Percentiles rank a stretch among this genome's conserved stretches.
Conservation (phyloP, 2,329 filamentous ascomycete genomes). For the Fusarium kyushuense region DNA sequence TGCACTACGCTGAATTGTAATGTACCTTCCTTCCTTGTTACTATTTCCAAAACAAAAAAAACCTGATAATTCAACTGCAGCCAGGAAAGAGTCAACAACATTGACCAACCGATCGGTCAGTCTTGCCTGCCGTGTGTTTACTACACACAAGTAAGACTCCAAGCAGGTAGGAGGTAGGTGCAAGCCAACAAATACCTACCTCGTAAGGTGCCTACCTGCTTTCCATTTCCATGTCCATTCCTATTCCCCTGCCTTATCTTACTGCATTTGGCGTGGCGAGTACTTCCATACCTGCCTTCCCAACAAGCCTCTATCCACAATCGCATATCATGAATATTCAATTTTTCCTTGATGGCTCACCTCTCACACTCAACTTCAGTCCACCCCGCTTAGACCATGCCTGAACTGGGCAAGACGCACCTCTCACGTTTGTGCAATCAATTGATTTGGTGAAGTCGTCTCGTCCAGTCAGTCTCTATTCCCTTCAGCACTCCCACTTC, state of each 20-base stretch:
- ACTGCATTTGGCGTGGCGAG: not conserved
- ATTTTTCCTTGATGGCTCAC: slow-evolving; percentile 24
- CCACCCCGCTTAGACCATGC: not conserved
- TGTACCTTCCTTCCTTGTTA: slow-evolving; percentile 26
- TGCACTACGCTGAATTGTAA: not conserved
- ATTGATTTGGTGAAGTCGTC: slow-evolving; percentile 4
- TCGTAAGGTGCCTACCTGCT: slow-evolving; percentile 11
- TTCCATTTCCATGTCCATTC: not conserved
- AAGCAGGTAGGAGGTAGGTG: not conserved
- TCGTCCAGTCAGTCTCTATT: slow-evolving; percentile 8
- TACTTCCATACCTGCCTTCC: not conserved
- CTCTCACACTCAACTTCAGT: not conserved
- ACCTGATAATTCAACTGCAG: slow-evolving; percentile 10
- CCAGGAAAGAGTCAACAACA: slow-evolving; percentile 13
- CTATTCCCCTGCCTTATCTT: not conserved
- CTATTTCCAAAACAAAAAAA: not conserved
- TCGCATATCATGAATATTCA: slow-evolving; percentile 12
- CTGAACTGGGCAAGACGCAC: not conserved
- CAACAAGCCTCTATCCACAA: slow-evolving; percentile 6
- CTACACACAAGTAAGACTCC: not conserved
- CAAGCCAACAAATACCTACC: not conserved
- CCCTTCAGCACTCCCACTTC: slow-evolving; percentile 28
- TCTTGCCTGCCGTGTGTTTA: slow-evolving; percentile 12
- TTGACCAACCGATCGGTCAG: not conserved
- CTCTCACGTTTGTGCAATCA: not conserved